These are phyloP conservation scores for Alternaria sp. DNA, from an alignment of 2,329 filamentous ascomycete species.

Conservation along the genomic window DNA sequence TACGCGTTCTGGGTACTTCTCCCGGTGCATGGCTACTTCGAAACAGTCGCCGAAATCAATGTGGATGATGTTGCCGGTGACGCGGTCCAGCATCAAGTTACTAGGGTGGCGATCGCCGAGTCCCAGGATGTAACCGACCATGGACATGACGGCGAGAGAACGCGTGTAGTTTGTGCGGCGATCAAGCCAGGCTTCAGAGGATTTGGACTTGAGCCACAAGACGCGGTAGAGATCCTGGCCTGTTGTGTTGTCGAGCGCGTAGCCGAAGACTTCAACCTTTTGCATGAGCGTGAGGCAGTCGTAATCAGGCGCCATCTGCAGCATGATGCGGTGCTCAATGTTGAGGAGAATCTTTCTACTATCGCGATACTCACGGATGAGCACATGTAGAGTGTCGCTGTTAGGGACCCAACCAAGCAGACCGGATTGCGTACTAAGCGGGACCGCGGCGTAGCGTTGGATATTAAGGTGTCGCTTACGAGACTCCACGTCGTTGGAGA, in stretches of 20 bases:
- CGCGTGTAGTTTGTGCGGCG: conserved; percentile 98
- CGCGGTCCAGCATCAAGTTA: conserved; percentile 94
- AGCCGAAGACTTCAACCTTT: conserved; percentile 99
- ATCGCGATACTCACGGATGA: conserved; percentile 97
- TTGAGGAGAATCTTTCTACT: conserved; percentile 97
- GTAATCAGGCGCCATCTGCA: conserved; percentile 99
- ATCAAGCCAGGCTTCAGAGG: conserved; percentile 96
- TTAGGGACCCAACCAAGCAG: conserved; percentile 96
- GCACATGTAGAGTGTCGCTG: conserved; percentile 93
- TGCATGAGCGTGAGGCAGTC: conserved; percentile 99
- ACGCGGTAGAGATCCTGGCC: conserved; percentile 98
- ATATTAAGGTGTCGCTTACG: conserved; percentile 98
- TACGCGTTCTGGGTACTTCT: conserved; percentile 97
- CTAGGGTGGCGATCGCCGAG: conserved; percentile 96
- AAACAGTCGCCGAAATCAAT: conserved; percentile 99
- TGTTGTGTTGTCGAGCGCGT: conserved; percentile 98
- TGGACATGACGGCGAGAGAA: conserved; percentile 98
- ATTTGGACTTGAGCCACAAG: conserved; percentile 98
- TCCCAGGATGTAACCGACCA: conserved; percentile 99
- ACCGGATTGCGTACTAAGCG: conserved; percentile 93
- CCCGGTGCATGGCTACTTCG: conserved; percentile 98
- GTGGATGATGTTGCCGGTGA: conserved; percentile 96
- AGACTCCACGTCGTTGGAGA: conserved; percentile 91
- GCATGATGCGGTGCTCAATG: conserved; percentile 99
- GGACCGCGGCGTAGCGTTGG: conserved; percentile 94